Evolutionary conservation across 2,329 filamentous ascomycete genomes (phyloP).

Genomic region (Beauveria sp.): DNA sequence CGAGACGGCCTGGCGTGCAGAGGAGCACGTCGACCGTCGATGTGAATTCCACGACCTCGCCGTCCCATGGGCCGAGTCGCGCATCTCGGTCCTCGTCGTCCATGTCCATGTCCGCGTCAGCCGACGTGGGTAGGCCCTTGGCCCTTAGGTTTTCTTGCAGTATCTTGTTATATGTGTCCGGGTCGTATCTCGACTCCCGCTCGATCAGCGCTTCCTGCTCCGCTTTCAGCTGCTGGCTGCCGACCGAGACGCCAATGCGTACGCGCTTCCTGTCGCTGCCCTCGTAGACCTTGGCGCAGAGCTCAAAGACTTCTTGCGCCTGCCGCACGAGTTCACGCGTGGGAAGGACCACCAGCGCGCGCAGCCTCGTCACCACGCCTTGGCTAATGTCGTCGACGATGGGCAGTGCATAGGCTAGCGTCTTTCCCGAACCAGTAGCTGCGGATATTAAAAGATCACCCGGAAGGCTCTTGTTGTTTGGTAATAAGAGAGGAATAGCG

Average conservation of each 20-base stretch:
- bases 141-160: conserved; percentile 19
- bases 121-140: background rate
- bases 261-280: conserved; percentile 54
- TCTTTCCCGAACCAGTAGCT: conserved; percentile 93
- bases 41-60: conserved; percentile 53
- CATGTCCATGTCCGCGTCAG: conserved; percentile 6
- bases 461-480: conserved; percentile 49
- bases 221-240: conserved; percentile 65
- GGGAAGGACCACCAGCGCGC: conserved; percentile 79
- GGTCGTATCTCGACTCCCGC: conserved; percentile 53
- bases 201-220: conserved; percentile 46
- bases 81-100: conserved; percentile 14
- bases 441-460: conserved; percentile 87
- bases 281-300: conserved; percentile 59
- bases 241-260: conserved; percentile 74
- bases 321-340: conserved; percentile 87
- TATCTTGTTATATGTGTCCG: conserved; percentile 37
- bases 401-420: conserved; percentile 81
- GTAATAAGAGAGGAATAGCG: conserved; percentile 71
- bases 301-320: conserved; percentile 68
- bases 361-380: conserved; percentile 56
- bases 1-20: conserved; percentile 83
- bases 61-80: conserved; percentile 28
- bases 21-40: conserved; percentile 83
- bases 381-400: conserved; percentile 70